A percentile compares a stretch with the other conserved stretches of the same genome.
Evolutionary conservation across 2,329 filamentous ascomycete genomes (phyloP).

Genomic region (Cladosporium sp.): DNA sequence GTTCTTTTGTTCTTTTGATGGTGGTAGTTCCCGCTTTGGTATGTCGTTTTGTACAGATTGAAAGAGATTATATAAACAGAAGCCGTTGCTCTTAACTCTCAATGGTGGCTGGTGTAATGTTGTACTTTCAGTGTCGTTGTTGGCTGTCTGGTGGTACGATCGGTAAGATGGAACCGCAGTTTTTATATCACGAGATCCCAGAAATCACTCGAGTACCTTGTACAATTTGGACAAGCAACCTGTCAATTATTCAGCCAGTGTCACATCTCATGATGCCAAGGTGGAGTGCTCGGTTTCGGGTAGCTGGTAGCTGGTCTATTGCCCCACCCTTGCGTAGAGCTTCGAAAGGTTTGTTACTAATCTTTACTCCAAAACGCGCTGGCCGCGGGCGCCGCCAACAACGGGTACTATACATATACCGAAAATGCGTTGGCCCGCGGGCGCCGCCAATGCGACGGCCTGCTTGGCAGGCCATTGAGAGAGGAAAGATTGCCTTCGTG

Average conservation of each 20-base stretch:
- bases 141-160: neutral
- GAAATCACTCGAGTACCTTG: neutral
- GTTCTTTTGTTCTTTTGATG: neutral
- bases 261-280: conserved; percentile 2
- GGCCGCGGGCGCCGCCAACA: neutral
- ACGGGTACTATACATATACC: too few relatives aligned
- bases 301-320: neutral
- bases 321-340: neutral
- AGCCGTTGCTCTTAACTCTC: neutral
- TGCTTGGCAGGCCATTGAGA: neutral
- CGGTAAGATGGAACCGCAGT: neutral
- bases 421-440: neutral
- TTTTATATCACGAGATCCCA: neutral
- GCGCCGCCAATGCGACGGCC: neutral
- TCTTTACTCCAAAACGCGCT: neutral
- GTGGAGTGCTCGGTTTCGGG: neutral
- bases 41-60: neutral
- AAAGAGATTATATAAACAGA: neutral
- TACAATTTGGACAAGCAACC: neutral
- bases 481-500: neutral
- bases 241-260: neutral
- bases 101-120: neutral
- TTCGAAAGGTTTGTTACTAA: neutral
- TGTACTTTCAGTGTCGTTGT: neutral
- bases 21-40: neutral